Evolutionary conservation across 192 early-diverging fungal species (phyloP).

Genomic region (Entomortierella parvispora): DNA sequence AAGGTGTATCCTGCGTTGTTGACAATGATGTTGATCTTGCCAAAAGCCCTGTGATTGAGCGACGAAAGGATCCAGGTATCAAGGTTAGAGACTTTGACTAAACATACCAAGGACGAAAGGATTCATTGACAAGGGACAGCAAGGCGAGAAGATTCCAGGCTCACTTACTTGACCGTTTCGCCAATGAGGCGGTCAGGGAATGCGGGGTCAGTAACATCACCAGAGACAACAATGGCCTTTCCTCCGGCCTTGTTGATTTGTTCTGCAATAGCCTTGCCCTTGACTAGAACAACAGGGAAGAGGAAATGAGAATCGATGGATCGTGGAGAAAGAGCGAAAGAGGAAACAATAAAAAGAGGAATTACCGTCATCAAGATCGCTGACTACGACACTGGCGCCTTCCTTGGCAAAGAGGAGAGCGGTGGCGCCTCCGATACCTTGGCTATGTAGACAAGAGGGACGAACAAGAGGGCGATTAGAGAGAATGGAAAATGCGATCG

Average conservation of each 20-base stretch:
- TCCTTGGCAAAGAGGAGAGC: constrained; percentile 85
- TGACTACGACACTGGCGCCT: constrained; percentile 92
- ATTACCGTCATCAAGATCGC: constrained; percentile 79
- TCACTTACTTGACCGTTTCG: constrained; percentile 65
- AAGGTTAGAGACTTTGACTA: no score
- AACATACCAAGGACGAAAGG: background rate
- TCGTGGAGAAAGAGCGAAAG: background rate
- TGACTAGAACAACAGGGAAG: constrained; percentile 44
- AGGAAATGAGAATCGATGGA: background rate
- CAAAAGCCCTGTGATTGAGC: constrained; percentile 64
- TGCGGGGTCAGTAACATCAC: constrained; percentile 63
- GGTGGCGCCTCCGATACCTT: constrained; percentile 89
- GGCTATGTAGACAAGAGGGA: constrained; percentile 23
- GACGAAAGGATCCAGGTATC: no score
- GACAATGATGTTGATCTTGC: constrained; percentile 85
- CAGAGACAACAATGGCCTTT: constrained; percentile 84
- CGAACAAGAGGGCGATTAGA: no score
- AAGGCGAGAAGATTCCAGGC: no score
- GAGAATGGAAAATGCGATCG: background rate
- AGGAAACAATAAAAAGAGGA: background rate
- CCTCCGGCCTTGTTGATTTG: constrained; percentile 86
- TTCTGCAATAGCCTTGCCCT: constrained; percentile 82
- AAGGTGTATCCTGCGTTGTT: constrained; percentile 98
- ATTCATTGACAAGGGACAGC: background rate
- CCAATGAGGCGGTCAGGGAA: constrained; percentile 67